Evolutionary conservation across 768 basidiomycete species (phyloP).

Genomic region (Rhizopogon rudus): DNA sequence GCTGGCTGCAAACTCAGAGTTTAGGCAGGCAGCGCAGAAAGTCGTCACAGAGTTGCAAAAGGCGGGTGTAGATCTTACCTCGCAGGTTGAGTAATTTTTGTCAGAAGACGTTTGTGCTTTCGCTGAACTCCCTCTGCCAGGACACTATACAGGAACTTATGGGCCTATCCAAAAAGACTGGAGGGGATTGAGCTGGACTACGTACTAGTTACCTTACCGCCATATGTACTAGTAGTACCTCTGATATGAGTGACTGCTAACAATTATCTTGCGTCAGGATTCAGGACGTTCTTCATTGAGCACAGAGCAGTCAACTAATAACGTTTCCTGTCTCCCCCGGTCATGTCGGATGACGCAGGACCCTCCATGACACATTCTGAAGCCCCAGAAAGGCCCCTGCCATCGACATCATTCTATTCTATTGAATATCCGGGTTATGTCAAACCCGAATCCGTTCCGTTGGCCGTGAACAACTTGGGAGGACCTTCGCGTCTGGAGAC

Average conservation of each 20-base stretch:
- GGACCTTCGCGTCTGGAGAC: slow-evolving; percentile 66
- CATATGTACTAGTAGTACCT: neutral
- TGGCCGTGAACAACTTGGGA: slow-evolving; percentile 62
- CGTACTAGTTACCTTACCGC: neutral
- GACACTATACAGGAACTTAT: slow-evolving; percentile 39
- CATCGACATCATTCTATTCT: slow-evolving; percentile 63
- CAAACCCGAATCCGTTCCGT: slow-evolving; percentile 48
- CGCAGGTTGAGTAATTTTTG: slow-evolving; percentile 37
- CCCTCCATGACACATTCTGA: slow-evolving; percentile 9
- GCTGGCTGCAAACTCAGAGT: slow-evolving; percentile 47
- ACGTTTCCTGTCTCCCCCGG: neutral
- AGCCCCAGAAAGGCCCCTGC: slow-evolving; percentile 42
- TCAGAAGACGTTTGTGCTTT: neutral
- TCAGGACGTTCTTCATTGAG: no score
- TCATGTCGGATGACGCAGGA: slow-evolving; percentile 6
- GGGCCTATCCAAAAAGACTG: slow-evolving; percentile 24
- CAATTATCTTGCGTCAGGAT: neutral
- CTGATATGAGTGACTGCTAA: neutral
- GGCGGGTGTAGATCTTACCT: slow-evolving; percentile 54
- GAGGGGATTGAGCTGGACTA: slow-evolving; percentile 8
- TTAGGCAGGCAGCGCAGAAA: slow-evolving; percentile 40
- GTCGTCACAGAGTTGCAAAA: slow-evolving; percentile 48
- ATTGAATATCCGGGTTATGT: slow-evolving; percentile 93
- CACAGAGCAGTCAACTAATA: neutral
- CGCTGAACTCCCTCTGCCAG: slow-evolving; percentile 22